Evolutionary conservation across 371 early-diverging fungal genomes (phyloP).

Genomic region (Catenaria anguillulae): DNA sequence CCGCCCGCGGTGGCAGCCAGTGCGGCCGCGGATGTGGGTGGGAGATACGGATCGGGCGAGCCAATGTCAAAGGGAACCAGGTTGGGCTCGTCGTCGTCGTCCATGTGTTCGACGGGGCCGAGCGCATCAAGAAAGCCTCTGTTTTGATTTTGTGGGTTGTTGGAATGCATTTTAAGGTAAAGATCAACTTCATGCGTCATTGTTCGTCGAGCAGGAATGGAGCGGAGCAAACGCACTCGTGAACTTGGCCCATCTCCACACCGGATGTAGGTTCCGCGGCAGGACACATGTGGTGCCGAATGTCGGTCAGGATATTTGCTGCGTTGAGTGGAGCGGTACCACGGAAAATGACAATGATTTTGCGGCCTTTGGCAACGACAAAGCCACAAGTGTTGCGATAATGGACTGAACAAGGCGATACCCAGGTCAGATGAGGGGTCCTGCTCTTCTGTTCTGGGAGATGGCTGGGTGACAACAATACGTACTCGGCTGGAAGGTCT

Average conservation of each 20-base stretch:
- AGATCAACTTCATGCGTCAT: no score
- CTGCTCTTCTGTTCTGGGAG: no score
- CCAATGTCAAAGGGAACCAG: background rate
- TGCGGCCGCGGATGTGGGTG: no score
- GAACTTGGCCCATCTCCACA: background rate
- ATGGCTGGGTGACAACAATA: background rate
- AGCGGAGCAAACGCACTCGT: slow-evolving; percentile 1
- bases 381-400: slow-evolving; percentile 3
- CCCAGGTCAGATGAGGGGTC: background rate
- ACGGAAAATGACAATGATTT: slow-evolving; percentile 6
- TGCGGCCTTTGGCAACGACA: slow-evolving; percentile 3
- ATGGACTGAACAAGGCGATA: no score
- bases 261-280: background rate
- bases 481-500: background rate
- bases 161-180: no score
- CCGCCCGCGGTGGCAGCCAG: no score
- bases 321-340: slow-evolving; percentile 3
- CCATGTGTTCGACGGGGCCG: background rate
- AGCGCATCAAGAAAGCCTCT: background rate
- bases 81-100: background rate
- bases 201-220: no score
- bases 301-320: slow-evolving; percentile 1
- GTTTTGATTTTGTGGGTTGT: no score
- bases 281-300: background rate
- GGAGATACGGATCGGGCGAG: background rate